These are phyloP conservation scores for Beauveria sp. DNA, from an alignment of 2,329 filamentous ascomycete species.

Conservation along the genomic window DNA sequence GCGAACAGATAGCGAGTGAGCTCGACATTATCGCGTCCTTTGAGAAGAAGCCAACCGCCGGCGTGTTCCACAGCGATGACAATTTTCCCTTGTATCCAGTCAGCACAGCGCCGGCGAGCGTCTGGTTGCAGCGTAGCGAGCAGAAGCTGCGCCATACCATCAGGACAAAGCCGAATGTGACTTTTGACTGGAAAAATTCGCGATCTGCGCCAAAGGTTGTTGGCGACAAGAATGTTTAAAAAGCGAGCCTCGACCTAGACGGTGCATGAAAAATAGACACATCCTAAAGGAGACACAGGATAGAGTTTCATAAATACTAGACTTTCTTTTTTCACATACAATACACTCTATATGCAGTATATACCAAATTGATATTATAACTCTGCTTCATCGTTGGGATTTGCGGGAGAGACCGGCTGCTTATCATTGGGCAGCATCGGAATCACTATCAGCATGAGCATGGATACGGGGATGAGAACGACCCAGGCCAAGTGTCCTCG, in stretches of 20 bases:
- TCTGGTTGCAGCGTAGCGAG: conserved; percentile 35
- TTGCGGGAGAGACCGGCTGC: not conserved
- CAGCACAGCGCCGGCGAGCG: conserved; percentile 28
- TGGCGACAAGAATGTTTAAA: conserved; percentile 6
- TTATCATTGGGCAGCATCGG: conserved; percentile 23
- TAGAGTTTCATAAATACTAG: not conserved
- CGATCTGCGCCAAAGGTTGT: conserved; percentile 3
- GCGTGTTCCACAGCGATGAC: conserved; percentile 24
- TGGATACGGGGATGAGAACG: conserved; percentile 25
- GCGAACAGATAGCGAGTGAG: conserved; percentile 64
- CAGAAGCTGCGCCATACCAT: conserved; percentile 31
- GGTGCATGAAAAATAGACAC: not conserved
- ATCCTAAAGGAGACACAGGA: not conserved
- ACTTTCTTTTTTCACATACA: not conserved
- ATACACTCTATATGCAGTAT: not conserved
- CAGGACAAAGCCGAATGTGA: conserved; percentile 31
- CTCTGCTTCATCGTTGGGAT: not conserved
- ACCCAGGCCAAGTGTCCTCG: conserved; percentile 46
- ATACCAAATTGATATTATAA: not conserved
- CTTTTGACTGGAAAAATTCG: conserved; percentile 25
- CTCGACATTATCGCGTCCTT: conserved; percentile 63
- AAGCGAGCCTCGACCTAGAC: not conserved
- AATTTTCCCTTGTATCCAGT: conserved; percentile 53
- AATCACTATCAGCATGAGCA: conserved; percentile 19
- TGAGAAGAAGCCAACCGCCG: conserved; percentile 25